Base-by-base conservation (phyloP, 352 stramenopile species). In the Thraustotheca clavata region DNA sequence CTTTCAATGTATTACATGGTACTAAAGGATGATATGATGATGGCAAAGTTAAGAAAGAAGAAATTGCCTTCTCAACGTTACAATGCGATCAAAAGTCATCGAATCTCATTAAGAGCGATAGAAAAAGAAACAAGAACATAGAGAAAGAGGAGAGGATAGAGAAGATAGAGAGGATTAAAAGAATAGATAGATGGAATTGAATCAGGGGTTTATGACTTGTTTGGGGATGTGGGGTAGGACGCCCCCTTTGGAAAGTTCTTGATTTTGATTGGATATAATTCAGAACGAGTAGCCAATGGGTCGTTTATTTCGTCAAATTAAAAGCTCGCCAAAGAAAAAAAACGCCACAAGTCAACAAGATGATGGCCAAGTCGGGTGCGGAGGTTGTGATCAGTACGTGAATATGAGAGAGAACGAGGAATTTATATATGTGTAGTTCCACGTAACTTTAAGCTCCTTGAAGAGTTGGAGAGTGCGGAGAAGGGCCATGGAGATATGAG, bases 401-500 rank as follows among this genome's bases (percentile, higher is more conserved):
- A 54, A 2, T 36, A n/a, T 62, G 22, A 24, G n/a, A n/a, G n/a
- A n/a, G n/a, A n/a, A n/a, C n/a, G 49, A 9, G 22, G 49, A 49
- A 18, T 54, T 27, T 12, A n/a, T n/a, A n/a, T 32, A 8, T 66
- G 31, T 14, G 35, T 62, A 92, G 83, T 97, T 40, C 89, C 89
- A 32, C 86, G 89, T 62, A 97, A 97, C 74, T 97, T 97, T 72
- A 97, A 97, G 85, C 73, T 97, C 60, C 74, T 97, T 65, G 89
- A 97, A 72, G 89, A 97, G 74, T 74, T 97, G 63, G 89, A 97
- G 66, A 91, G 77, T 70, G 89, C 82, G 33, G 89, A 97, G 70
- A 97, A 97, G 74, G 89, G 89, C 31, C 84, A 91, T 70, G 87
- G 89, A 49, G 89, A 97, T 77, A 96, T 96, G 86, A 97, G 86